These are phyloP conservation scores for Paraphoma chrysanthemicola DNA, from an alignment of 2,329 filamentous ascomycete species.

Conservation along the genomic window DNA sequence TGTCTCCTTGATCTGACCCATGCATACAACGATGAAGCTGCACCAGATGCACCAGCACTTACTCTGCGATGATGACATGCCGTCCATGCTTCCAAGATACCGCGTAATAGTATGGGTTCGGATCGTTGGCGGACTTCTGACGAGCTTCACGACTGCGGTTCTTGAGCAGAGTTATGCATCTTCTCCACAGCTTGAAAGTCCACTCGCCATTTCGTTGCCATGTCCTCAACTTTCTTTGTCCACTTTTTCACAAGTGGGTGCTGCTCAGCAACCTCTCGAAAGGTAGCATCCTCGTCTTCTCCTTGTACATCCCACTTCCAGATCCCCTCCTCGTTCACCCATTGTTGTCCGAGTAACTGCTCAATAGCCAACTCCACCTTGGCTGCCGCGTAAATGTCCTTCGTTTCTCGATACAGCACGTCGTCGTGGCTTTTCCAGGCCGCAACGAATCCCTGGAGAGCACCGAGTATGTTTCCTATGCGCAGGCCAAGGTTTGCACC, in stretches of 20 bases:
- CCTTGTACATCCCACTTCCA: constrained; percentile 69
- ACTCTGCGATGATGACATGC: too few species aligned
- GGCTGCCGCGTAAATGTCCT: constrained; percentile 53
- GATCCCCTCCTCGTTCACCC: constrained; percentile 72
- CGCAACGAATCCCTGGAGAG: constrained; percentile 73
- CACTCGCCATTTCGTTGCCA: constrained; percentile 52
- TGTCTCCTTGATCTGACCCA: too few species aligned
- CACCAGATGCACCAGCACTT: too few species aligned
- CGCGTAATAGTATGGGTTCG: too few species aligned
- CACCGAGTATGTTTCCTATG: constrained; percentile 77
- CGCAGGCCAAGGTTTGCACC: constrained; percentile 80
- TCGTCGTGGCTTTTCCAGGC: constrained; percentile 50
- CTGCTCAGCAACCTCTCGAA: constrained; percentile 61
- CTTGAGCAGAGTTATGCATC: constrained; percentile 45
- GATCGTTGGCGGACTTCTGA: not conserved
- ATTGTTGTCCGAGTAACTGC: constrained; percentile 69
- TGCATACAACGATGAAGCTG: too few species aligned
- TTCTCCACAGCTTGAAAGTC: constrained; percentile 49
- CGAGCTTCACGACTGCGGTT: constrained; percentile 22
- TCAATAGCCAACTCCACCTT: constrained; percentile 66
- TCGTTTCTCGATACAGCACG: constrained; percentile 34
- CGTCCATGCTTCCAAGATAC: too few species aligned
- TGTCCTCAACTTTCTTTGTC: constrained; percentile 54
- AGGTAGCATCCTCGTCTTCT: constrained; percentile 43
- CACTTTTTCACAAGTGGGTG: constrained; percentile 74